Evolutionary conservation across 441 rosid species (phyloP).

Genomic region (Heliophila coronopifolia): DNA sequence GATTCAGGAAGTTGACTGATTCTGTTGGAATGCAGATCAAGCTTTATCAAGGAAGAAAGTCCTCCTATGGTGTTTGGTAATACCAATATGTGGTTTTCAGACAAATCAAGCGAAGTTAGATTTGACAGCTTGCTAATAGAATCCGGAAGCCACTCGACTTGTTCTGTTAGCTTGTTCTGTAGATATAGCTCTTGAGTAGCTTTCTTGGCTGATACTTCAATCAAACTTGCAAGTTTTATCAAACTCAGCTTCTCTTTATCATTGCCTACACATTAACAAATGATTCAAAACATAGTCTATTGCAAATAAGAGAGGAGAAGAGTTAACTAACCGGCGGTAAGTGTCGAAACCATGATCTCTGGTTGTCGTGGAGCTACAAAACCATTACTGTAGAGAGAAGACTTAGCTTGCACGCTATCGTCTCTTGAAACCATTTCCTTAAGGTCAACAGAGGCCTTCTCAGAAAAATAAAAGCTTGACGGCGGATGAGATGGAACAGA

Average conservation of each 20-base stretch:
- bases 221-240: conserved; percentile 83
- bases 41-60: conserved; percentile 58
- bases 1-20: conserved; percentile 66
- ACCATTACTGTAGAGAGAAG: conserved; percentile 46
- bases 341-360: conserved; percentile 51
- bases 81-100: conserved; percentile 67
- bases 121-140: conserved; percentile 71
- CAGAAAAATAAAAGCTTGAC: conserved; percentile 28
- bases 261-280: conserved; percentile 42
- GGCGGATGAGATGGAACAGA: conserved; percentile 23
- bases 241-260: conserved; percentile 73
- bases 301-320: too few species aligned
- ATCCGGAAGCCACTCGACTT: conserved; percentile 90
- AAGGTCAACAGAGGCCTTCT: conserved; percentile 27
- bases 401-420: conserved; percentile 56
- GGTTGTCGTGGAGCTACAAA: conserved; percentile 35
- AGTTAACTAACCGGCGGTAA: too few species aligned
- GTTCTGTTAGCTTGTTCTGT: conserved; percentile 74
- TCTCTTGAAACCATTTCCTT: conserved; percentile 49
- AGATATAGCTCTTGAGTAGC: conserved; percentile 74
- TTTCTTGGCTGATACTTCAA: conserved; percentile 80
- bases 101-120: conserved; percentile 62
- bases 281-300: not conserved
- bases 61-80: conserved; percentile 70
- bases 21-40: conserved; percentile 80